A percentile compares a stretch with the other conserved stretches of the same genome.
These are phyloP conservation scores for Eremothecium sinecaudum DNA, from an alignment of 1,139 yeast species.

Conservation along the genomic window DNA sequence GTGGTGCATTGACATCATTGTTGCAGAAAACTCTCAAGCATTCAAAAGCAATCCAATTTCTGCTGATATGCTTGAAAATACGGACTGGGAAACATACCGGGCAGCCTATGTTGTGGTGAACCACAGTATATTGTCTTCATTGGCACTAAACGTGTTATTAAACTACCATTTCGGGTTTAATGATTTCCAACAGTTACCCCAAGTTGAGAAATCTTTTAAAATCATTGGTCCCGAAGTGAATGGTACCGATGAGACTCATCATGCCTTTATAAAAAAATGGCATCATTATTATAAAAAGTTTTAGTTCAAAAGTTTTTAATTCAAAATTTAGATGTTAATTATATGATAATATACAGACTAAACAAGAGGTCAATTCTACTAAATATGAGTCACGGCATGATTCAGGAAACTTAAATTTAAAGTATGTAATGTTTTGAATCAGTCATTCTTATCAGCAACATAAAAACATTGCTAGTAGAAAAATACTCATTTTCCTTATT, in stretches of 20 bases:
- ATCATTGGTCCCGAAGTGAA: not conserved
- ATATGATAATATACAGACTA: no score
- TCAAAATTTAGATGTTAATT: no score
- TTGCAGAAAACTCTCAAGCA: constrained; percentile 23
- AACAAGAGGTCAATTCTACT: no score
- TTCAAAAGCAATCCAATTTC: constrained; percentile 19
- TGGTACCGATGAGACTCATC: constrained; percentile 19
- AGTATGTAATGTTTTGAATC: no score
- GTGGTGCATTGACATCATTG: constrained; percentile 30
- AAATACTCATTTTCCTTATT: no score
- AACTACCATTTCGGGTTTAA: constrained; percentile 45
- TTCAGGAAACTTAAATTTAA: no score
- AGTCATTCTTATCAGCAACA: no score
- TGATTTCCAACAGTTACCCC: constrained; percentile 31
- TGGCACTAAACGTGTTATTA: constrained; percentile 33
- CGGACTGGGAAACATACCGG: constrained; percentile 26
- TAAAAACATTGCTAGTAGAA: no score
- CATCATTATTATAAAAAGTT: constrained; percentile 27
- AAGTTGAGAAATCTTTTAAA: constrained; percentile 9
- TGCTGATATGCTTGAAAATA: constrained; percentile 12
- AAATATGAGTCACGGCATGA: no score
- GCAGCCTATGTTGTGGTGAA: constrained; percentile 28
- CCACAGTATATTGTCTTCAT: constrained; percentile 34
- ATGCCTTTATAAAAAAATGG: constrained; percentile 29
- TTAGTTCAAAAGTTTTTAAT: no score